Evolutionary conservation across 306 rosid genomes (phyloP).

Genomic region (Fragaria nilgerrensis): DNA sequence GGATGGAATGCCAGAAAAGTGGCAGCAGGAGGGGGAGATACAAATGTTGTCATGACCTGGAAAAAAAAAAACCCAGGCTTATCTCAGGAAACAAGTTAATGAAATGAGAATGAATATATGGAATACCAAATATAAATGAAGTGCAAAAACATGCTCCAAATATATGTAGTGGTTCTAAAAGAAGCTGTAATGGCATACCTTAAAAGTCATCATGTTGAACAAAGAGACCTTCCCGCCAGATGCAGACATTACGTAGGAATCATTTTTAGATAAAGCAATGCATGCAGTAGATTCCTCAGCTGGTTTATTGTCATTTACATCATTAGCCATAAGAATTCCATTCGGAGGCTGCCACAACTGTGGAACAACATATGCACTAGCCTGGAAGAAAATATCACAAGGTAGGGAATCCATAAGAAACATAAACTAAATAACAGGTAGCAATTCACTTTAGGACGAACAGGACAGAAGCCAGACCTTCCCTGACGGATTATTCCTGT

Average conservation of each 20-base stretch:
- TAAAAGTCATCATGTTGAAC: slow-evolving; percentile 50
- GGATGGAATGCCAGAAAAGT: slow-evolving; percentile 51
- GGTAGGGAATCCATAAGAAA: slow-evolving; percentile 1
- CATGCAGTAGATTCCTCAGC: slow-evolving; percentile 44
- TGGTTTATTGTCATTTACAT: slow-evolving; percentile 38
- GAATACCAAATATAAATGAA: neutral
- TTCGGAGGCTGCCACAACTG: slow-evolving; percentile 48
- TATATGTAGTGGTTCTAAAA: neutral
- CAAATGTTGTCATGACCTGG: slow-evolving; percentile 49
- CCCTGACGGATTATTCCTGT: slow-evolving; percentile 40
- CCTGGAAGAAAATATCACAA: slow-evolving; percentile 26
- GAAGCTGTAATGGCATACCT: slow-evolving; percentile 28
- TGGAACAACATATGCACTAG: slow-evolving; percentile 38
- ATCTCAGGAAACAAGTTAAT: slow-evolving; percentile 1
- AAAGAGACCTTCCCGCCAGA: slow-evolving; percentile 48
- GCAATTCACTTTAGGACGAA: neutral
- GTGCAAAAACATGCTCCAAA: neutral
- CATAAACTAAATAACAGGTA: slow-evolving; percentile 4
- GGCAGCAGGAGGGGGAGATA: slow-evolving; percentile 46
- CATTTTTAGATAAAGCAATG: slow-evolving; percentile 46
- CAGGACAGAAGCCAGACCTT: slow-evolving; percentile 26
- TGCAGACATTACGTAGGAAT: slow-evolving; percentile 50
- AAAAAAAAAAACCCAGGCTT: neutral
- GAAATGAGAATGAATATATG: neutral
- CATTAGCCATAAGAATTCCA: slow-evolving; percentile 45